Evolutionary conservation across 2,329 filamentous ascomycete genomes (phyloP), one percentile per base, ranked within the genome.

Genomic region (Ascochyta koolunga): DNA sequence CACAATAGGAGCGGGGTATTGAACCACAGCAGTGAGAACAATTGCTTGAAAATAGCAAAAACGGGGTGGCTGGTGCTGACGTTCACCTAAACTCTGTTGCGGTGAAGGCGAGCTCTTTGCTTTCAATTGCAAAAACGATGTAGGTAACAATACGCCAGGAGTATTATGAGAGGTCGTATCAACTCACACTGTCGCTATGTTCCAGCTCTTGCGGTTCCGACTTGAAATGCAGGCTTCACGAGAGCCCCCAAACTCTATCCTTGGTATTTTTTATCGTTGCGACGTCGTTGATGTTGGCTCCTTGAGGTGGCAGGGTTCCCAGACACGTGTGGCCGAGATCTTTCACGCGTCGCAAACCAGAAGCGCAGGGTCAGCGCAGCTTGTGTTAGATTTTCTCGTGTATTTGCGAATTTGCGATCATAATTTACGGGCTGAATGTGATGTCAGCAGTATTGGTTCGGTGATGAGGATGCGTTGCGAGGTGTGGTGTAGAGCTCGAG

Each of bases 341-440:
- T 50, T 50, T 60, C 42, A 69, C 65, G 71, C 69, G 66, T 73
- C 65, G 47, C 59, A 48, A 48, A 44, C 39, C 38, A 53, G 29
- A 19, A 22, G n/a, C 15, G 19, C 33, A 27, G 5, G 5, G 35
- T n/a, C 21, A 27, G 19, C 36, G 22, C 7, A 13, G 24, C 16
- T 13, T 9, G 13, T 31, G 1, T 32, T 18, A 40, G 18, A 9
- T 13, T 16, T 2, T 37, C 5, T 35, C 24, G 51, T 35, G 45
- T 21, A 19, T 19, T 19, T 11, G 5, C 13, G 5, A 21, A 8
- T 31, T 37, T 25, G 36, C 25, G 41, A 54, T 42, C 25, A 45
- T 37, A 9, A 10, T 32, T 24, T 18, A 22, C 10, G 32, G 5
- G 8, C 19, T 32, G 19, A 29, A 18, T n/a, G 51, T 24, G 31